These are phyloP conservation scores for Wickerhamomyces kurtzmanii DNA, from an alignment of 805 yeast genomes.

Conservation along the genomic window DNA sequence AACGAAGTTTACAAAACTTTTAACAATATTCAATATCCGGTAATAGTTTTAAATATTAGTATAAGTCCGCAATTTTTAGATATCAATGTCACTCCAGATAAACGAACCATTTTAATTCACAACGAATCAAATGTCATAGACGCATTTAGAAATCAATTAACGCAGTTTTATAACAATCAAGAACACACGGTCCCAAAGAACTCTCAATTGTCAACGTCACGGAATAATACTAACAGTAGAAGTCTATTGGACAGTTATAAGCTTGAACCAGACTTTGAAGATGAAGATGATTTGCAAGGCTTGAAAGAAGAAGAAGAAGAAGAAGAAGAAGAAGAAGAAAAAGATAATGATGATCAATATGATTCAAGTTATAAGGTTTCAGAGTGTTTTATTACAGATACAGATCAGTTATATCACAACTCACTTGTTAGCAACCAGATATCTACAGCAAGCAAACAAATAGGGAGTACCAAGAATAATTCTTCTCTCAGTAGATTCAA, in stretches of 20 bases:
- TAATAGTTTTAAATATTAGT: slow-evolving; percentile 49
- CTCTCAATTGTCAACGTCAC: no score
- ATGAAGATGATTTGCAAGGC: slow-evolving; percentile 1
- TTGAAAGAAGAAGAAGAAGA: slow-evolving; percentile 2
- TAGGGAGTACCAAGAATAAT: no score
- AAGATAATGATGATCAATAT: slow-evolving; percentile 1
- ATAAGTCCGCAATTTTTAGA: slow-evolving; percentile 51
- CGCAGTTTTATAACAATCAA: slow-evolving; percentile 38
- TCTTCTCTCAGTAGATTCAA: no score
- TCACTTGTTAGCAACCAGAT: no score
- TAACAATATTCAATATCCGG: slow-evolving; percentile 69
- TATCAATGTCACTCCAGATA: slow-evolving; percentile 89
- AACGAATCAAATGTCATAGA: slow-evolving; percentile 55
- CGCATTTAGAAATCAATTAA: slow-evolving; percentile 39
- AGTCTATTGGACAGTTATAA: slow-evolving; percentile 1
- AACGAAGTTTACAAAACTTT: slow-evolving; percentile 68
- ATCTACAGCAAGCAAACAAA: no score
- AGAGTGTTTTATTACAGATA: slow-evolving; percentile 3
- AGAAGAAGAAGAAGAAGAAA: slow-evolving; percentile 1
- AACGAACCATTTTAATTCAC: slow-evolving; percentile 60
- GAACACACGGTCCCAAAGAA: no score
- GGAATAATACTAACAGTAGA: background rate
- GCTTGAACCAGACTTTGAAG: slow-evolving; percentile 1
- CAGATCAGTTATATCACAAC: slow-evolving; percentile 6
- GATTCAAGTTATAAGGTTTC: slow-evolving; percentile 1